Evolutionary conservation across 208 protist species (phyloP).

Genomic region (Trypanosoma lewisi): DNA sequence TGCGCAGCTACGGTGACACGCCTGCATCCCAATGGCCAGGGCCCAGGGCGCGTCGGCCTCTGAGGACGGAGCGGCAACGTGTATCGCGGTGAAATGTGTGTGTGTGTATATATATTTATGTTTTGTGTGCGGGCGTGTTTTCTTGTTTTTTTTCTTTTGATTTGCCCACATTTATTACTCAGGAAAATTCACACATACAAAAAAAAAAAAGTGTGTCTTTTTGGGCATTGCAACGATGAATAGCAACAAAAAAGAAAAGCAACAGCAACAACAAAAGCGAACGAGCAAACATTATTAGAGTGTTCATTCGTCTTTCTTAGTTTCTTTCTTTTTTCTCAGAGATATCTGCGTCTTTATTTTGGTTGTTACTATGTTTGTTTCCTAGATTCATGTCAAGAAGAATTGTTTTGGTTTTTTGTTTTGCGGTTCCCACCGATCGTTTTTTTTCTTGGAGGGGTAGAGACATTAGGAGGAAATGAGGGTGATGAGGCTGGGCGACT

Average conservation of each 20-base stretch:
- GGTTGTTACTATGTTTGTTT: background rate
- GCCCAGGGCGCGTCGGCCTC: background rate
- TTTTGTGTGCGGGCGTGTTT: background rate
- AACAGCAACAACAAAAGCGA: background rate
- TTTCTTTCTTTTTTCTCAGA: background rate
- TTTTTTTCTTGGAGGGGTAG: background rate
- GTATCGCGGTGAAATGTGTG: slow-evolving; percentile 1
- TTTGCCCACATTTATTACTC: no score
- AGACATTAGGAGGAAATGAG: background rate
- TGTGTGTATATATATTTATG: no score
- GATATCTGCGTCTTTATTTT: background rate
- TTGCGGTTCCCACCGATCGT: background rate
- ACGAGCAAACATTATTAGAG: background rate
- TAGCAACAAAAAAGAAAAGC: background rate
- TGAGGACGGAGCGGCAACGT: background rate
- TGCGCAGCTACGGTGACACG: slow-evolving; percentile 25
- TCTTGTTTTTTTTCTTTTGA: no score
- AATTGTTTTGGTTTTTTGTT: background rate
- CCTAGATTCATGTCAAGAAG: no score
- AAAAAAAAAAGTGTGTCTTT: no score
- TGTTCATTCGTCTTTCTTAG: background rate
- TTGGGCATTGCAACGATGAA: no score
- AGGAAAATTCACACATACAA: no score
- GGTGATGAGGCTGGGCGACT: background rate
- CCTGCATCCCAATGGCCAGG: slow-evolving; percentile 10